Evolutionary conservation across 73 alveolate species (phyloP).

Genomic region (Paraurostyla sp.): DNA sequence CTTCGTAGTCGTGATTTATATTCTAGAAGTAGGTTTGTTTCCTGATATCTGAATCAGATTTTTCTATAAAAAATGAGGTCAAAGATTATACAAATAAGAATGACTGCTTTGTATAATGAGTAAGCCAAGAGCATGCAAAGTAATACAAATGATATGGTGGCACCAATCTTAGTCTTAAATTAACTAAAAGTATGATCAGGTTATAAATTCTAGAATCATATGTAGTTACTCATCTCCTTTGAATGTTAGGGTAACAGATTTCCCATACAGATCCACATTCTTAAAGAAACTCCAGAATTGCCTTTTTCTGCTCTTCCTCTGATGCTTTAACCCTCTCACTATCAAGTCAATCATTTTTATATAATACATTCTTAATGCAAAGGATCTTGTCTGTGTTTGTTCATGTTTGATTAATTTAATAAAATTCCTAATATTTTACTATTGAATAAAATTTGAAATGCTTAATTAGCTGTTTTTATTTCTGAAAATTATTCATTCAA

Average conservation of each 20-base stretch:
- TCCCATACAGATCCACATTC: not conserved
- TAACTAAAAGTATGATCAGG: not conserved
- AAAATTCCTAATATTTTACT: too few relatives aligned
- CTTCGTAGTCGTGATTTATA: constrained; percentile 15
- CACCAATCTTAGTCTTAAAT: constrained; percentile 21
- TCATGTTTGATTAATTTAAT: too few relatives aligned
- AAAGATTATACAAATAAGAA: not conserved
- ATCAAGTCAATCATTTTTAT: too few relatives aligned
- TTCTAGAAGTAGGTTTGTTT: constrained; percentile 1
- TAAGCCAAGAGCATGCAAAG: not conserved
- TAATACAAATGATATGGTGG: not conserved
- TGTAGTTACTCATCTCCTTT: constrained; percentile 36
- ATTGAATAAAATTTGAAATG: too few relatives aligned
- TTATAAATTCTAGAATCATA: not conserved
- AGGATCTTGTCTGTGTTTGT: too few relatives aligned
- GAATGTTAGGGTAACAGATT: not conserved
- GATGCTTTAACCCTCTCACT: too few relatives aligned
- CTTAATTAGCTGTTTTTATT: too few relatives aligned
- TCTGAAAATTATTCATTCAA: too few relatives aligned
- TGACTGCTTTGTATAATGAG: constrained; percentile 18
- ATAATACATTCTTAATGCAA: too few relatives aligned
- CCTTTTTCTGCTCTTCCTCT: not conserved
- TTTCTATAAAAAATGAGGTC: not conserved
- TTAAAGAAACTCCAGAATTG: not conserved
- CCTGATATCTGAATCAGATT: not conserved